phyloP scores from a whole-genome alignment of 2,329 filamentous ascomycete species.

The Myriosclerotinia curreyana region DNA sequence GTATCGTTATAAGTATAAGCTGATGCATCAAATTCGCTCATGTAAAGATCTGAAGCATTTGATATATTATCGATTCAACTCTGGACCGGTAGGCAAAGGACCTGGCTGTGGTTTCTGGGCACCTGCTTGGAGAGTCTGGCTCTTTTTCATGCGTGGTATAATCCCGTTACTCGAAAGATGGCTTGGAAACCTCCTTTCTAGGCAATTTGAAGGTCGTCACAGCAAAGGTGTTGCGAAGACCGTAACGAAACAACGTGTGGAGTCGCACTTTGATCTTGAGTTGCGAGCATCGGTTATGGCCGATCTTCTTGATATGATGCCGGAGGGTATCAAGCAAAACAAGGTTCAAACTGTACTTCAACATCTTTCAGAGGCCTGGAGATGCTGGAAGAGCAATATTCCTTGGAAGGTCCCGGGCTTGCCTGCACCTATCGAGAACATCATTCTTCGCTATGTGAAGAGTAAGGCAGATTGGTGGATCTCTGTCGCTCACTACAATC shows the following conservation, averaged over 20 bases:
- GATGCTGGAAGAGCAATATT: conserved; percentile 99
- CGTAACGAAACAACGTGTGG: conserved; percentile 97
- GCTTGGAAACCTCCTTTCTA: conserved; percentile 93
- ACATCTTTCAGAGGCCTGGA: conserved; percentile 96
- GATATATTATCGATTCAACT: conserved; percentile 99
- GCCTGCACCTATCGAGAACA: conserved; percentile 96
- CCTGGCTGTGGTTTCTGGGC: conserved; percentile 99
- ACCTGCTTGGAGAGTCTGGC: conserved; percentile 96
- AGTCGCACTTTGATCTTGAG: conserved; percentile 97
- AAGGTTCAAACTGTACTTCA: conserved; percentile 98
- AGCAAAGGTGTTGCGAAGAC: conserved; percentile 99
- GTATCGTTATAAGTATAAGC: conserved; percentile 99
- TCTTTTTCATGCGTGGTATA: conserved; percentile 99
- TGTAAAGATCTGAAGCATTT: conserved; percentile 99
- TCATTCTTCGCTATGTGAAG: conserved; percentile 97
- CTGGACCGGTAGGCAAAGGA: conserved; percentile 92
- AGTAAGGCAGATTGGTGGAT: conserved; percentile 99
- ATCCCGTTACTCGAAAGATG: conserved; percentile 95
- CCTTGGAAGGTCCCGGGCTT: conserved; percentile 98
- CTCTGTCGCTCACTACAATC: conserved; percentile 97
- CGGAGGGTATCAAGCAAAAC: conserved; percentile 98
- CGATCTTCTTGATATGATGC: conserved; percentile 99
- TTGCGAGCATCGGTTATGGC: conserved; percentile 98
- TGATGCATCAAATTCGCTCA: conserved; percentile 99
- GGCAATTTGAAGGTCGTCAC: conserved; percentile 96